Conservation (phyloP, 1,139 yeast genomes). For the Taphrina pruni region DNA sequence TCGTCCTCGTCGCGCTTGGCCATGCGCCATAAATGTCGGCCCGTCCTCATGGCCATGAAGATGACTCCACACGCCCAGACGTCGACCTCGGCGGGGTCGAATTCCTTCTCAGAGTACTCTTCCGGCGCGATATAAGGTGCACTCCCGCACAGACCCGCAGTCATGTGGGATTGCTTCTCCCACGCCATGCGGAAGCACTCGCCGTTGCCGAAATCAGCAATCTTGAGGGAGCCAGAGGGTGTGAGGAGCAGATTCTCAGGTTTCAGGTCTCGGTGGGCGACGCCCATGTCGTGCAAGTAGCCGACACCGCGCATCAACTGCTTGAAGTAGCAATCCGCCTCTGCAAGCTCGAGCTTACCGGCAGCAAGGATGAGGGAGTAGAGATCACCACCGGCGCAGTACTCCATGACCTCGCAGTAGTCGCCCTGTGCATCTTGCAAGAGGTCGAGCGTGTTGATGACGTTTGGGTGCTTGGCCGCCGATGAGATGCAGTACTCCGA, state of each 20-base stretch:
- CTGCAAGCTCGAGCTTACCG: conserved; percentile 80
- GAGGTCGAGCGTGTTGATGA: conserved; percentile 83
- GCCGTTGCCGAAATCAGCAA: conserved; percentile 94
- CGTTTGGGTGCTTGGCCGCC: conserved; percentile 76
- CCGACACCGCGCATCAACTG: conserved; percentile 88
- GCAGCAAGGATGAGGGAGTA: conserved; percentile 69
- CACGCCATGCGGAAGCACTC: conserved; percentile 97
- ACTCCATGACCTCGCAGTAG: conserved; percentile 72
- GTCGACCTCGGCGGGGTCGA: conserved; percentile 90
- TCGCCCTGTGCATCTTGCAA: conserved; percentile 90
- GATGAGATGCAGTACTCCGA: conserved; percentile 87
- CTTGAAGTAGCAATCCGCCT: conserved; percentile 95
- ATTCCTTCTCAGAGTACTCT: conserved; percentile 74
- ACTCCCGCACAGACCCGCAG: conserved; percentile 88
- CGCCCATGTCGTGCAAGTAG: conserved; percentile 97
- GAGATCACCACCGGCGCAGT: conserved; percentile 56
- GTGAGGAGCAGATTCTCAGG: conserved; percentile 90
- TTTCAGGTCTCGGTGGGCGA: conserved; percentile 90
- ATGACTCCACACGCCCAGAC: conserved; percentile 97
- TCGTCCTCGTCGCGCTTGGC: conserved; percentile 79
- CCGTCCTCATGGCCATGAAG: conserved; percentile 98
- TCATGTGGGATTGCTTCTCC: conserved; percentile 83
- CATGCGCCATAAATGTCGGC: conserved; percentile 87
- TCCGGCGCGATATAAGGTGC: conserved; percentile 97
- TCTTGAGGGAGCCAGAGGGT: conserved; percentile 77